Evolutionary conservation across 371 early-diverging fungal species (phyloP), one percentile per base, ranked within the genome.

Genomic region (Mucor circinelloides): DNA sequence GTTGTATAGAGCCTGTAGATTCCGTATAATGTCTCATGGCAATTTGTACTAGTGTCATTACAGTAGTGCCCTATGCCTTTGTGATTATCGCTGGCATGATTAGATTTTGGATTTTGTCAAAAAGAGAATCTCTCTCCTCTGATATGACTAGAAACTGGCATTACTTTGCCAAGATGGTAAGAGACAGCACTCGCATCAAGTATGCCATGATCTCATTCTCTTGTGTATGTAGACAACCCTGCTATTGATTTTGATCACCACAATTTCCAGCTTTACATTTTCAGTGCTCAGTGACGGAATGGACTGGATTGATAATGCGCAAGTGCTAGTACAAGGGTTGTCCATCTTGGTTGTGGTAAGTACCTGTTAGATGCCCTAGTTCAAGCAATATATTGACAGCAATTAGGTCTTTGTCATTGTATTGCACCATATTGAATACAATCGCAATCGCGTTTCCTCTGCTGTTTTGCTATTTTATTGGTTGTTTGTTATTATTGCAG

Each of bases 381-480:
- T 31, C n/a, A 40, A 52, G 25, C 31, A 10, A 12, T 60, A 59
- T 48, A 58, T 57, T 25, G 34, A 40, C 63, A 55, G 1, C 1
- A 19, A 32, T 13, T 81, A 86, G 71, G 55, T 77, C 0, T 76
- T 91, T 61, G 91, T 90, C 0, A 72, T 80, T 3, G 75, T 76
- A 8, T 75, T 93, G 57, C 90, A 92, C 63, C 86, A 89, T 73
- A 60, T 84, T 25, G 92, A 94, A 67, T 91, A 90, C 66, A 83
- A 84, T 10, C 80, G 87, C 10, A 89, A 85, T 63, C 77, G 85
- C 34, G 76, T 89, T 9, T 77, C 92, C 0, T 93, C 94, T 0
- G 85, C 88, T 12, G 77, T 88, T 3, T 83, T 96, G 27, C 76
- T 93, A 58, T 82, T 95, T 58, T 94, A 86, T 70, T 95, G 94